Conservation (phyloP, 208 protist species). For the Acanthamoeba pearcei region DNA sequence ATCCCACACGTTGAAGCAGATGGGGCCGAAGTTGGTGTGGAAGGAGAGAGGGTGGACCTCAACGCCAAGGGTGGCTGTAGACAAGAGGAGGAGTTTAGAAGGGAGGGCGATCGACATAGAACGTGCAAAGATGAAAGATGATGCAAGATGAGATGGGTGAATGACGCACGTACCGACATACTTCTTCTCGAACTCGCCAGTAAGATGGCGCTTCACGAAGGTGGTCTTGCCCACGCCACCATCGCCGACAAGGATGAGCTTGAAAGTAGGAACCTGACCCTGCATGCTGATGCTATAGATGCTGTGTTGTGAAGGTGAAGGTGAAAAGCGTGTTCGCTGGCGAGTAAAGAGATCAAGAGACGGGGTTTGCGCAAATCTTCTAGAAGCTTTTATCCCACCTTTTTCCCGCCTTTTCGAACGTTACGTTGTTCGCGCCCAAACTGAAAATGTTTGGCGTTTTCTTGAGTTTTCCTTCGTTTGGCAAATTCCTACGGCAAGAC, state of each 20-base stretch:
- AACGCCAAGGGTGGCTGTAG: constrained; percentile 95
- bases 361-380: constrained; percentile 46
- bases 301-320: neutral
- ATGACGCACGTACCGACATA: constrained; percentile 94
- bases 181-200: constrained; percentile 99
- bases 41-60: constrained; percentile 99
- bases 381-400: constrained; percentile 38
- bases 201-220: constrained; percentile 99
- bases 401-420: constrained; percentile 37
- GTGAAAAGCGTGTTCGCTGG: neutral
- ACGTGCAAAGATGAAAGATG: neutral
- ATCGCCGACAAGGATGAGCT: constrained; percentile 99
- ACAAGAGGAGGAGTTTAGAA: neutral
- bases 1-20: constrained; percentile 99
- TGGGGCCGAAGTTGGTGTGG: constrained; percentile 98
- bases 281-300: neutral
- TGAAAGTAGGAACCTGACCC: constrained; percentile 93
- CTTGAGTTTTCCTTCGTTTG: neutral
- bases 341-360: neutral
- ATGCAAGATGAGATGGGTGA: neutral
- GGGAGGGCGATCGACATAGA: neutral
- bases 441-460: neutral
- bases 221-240: constrained; percentile 99
- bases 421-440: neutral
- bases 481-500: neutral